phyloP scores from a whole-genome alignment of 2,329 filamentous ascomycete genomes.

The Hypoxylon sp. region DNA sequence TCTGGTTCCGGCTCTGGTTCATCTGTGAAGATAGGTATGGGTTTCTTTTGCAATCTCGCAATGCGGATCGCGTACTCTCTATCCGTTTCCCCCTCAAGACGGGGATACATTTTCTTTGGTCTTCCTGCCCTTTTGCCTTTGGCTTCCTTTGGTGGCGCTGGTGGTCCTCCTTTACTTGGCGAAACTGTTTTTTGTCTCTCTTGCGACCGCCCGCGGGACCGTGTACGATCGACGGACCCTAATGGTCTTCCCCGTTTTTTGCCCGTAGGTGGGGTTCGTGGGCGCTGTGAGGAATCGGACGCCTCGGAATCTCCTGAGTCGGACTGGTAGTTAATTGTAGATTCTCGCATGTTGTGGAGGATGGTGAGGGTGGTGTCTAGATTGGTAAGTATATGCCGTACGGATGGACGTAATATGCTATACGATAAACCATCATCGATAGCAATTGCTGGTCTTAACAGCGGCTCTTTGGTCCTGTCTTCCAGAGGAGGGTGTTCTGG shows the following conservation, averaged over 20 bases:
- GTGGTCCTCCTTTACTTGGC: not conserved
- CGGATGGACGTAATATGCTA: slow-evolving; percentile 70
- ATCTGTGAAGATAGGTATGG: slow-evolving; percentile 40
- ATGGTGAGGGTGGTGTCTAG: slow-evolving; percentile 75
- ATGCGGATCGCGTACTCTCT: slow-evolving; percentile 57
- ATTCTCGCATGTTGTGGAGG: slow-evolving; percentile 72
- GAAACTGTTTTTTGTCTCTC: too few species aligned
- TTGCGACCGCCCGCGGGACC: slow-evolving; percentile 6
- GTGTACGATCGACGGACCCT: slow-evolving; percentile 20
- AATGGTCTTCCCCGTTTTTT: slow-evolving; percentile 30
- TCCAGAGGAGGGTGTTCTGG: slow-evolving; percentile 3
- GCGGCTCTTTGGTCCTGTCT: slow-evolving; percentile 8
- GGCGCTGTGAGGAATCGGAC: slow-evolving; percentile 35
- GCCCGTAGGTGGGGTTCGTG: slow-evolving; percentile 10
- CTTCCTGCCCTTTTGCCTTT: slow-evolving; percentile 48
- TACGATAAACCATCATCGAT: slow-evolving; percentile 76
- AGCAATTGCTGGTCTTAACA: slow-evolving; percentile 63
- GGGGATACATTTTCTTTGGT: slow-evolving; percentile 52
- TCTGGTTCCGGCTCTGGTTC: slow-evolving; percentile 9
- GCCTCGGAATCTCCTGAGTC: slow-evolving; percentile 43
- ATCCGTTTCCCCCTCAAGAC: slow-evolving; percentile 55
- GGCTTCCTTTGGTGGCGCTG: too few species aligned
- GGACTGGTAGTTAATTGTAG: slow-evolving; percentile 51
- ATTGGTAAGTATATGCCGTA: slow-evolving; percentile 73
- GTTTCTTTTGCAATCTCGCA: slow-evolving; percentile 53